A percentile compares a stretch with the other conserved stretches of the same genome.
These are phyloP conservation scores for Lachnellula cervina DNA, from an alignment of 2,329 filamentous ascomycete genomes.

Conservation along the genomic window DNA sequence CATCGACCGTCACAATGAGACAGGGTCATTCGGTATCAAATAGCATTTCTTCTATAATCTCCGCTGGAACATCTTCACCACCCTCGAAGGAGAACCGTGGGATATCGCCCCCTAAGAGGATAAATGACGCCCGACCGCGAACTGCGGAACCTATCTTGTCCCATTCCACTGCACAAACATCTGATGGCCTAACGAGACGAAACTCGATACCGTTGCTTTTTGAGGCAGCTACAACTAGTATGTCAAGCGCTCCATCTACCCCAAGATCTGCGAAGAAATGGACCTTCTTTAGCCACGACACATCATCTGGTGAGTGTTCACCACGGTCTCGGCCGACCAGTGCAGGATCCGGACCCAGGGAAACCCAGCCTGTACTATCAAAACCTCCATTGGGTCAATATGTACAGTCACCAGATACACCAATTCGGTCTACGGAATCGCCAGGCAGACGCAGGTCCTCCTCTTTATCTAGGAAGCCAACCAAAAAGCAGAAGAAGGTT, in stretches of 20 bases:
- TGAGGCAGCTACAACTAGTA: constrained; percentile 21
- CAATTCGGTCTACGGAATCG: constrained; percentile 23
- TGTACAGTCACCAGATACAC: constrained; percentile 13
- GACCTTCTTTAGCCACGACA: constrained; percentile 31
- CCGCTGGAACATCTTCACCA: constrained; percentile 46
- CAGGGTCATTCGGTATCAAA: constrained; percentile 69
- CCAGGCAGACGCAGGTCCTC: constrained; percentile 25
- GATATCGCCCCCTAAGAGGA: constrained; percentile 35
- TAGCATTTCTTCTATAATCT: constrained; percentile 74
- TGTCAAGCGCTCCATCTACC: constrained; percentile 30
- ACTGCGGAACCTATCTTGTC: constrained; percentile 67
- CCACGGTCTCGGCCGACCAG: constrained; percentile 45
- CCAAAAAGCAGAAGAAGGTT: constrained; percentile 66
- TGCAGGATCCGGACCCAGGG: constrained; percentile 32
- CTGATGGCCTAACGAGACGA: constrained; percentile 40
- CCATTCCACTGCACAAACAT: constrained; percentile 32
- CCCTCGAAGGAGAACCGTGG: constrained; percentile 39
- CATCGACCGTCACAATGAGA: constrained; percentile 64
- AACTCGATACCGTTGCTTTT: constrained; percentile 56
- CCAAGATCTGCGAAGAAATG: constrained; percentile 32
- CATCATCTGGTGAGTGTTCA: constrained; percentile 35
- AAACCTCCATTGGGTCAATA: constrained; percentile 11
- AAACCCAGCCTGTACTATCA: constrained; percentile 8
- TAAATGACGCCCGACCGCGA: constrained; percentile 55
- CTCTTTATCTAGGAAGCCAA: constrained; percentile 29